Conservation (phyloP, 1,284 basidiomycete species). For the Malassezia arunalokei region DNA sequence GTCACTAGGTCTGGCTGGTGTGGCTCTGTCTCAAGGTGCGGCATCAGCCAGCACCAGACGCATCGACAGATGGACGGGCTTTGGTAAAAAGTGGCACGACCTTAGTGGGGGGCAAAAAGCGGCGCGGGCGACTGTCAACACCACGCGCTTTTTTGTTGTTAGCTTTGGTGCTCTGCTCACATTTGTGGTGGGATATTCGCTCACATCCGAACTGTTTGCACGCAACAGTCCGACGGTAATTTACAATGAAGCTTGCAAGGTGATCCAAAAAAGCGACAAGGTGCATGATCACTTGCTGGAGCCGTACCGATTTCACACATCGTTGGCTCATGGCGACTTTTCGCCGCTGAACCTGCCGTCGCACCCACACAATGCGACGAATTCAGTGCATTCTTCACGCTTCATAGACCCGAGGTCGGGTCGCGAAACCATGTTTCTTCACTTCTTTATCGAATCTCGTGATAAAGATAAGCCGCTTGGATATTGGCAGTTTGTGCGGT, state of each 20-base stretch:
- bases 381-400: constrained; percentile 21
- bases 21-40: constrained; percentile 1
- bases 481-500: constrained; percentile 22
- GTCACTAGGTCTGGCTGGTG: constrained; percentile 9
- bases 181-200: constrained; percentile 60
- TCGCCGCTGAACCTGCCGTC: constrained; percentile 30
- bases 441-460: constrained; percentile 30
- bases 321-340: constrained; percentile 18
- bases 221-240: constrained; percentile 82
- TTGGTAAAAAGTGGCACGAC: constrained; percentile 59
- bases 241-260: constrained; percentile 71
- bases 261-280: constrained; percentile 60
- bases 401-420: constrained; percentile 22
- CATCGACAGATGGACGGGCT: constrained; percentile 23
- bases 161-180: constrained; percentile 56
- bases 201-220: constrained; percentile 78
- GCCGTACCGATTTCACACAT: constrained; percentile 34
- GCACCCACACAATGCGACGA: constrained; percentile 19
- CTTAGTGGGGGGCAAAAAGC: constrained; percentile 71
- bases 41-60: constrained; percentile 1
- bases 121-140: constrained; percentile 58
- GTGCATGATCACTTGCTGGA: constrained; percentile 27
- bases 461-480: constrained; percentile 31
- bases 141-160: constrained; percentile 70
- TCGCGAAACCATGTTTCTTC: constrained; percentile 28